These are phyloP conservation scores for Aciculosporium take DNA, from an alignment of 2,329 filamentous ascomycete genomes.

Conservation along the genomic window DNA sequence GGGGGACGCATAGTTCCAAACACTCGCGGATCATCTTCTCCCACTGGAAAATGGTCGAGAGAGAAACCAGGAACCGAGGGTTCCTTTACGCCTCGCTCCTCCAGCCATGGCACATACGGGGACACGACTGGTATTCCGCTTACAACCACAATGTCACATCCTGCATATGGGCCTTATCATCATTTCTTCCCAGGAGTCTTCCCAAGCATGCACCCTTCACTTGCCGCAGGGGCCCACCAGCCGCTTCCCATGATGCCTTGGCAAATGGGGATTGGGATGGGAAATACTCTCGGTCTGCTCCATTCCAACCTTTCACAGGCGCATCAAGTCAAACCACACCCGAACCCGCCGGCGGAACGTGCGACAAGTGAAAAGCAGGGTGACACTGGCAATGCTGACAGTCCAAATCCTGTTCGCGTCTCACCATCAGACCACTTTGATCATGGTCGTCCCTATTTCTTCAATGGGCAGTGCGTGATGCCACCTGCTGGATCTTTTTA, in stretches of 20 bases:
- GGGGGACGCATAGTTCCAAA: conserved; percentile 55
- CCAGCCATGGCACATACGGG: conserved; percentile 8
- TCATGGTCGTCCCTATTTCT: conserved; percentile 27
- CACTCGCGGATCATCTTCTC: conserved; percentile 38
- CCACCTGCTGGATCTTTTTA: conserved; percentile 14
- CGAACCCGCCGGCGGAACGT: conserved; percentile 12
- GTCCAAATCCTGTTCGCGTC: conserved; percentile 18
- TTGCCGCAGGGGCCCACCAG: conserved; percentile 16
- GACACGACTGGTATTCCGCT: conserved; percentile 6
- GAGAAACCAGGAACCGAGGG: conserved; percentile 20
- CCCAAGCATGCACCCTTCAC: conserved; percentile 16
- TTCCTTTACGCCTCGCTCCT: conserved; percentile 8
- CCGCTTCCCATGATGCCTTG: conserved; percentile 26
- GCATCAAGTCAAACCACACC: conserved; percentile 6
- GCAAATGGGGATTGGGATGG: conserved; percentile 24
- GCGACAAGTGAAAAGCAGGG: conserved; percentile 16
- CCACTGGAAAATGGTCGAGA: conserved; percentile 34
- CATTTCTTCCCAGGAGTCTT: conserved; percentile 19
- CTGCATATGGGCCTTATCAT: conserved; percentile 15
- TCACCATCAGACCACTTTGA: conserved; percentile 33
- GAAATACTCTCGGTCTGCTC: conserved; percentile 14
- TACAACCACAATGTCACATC: conserved; percentile 11
- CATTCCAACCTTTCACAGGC: conserved; percentile 13
- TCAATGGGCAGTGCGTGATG: conserved; percentile 31
- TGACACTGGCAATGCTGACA: conserved; percentile 19